Conservation (phyloP, 2,329 filamentous ascomycete genomes). For the Ceratocystiopsis sp. region DNA sequence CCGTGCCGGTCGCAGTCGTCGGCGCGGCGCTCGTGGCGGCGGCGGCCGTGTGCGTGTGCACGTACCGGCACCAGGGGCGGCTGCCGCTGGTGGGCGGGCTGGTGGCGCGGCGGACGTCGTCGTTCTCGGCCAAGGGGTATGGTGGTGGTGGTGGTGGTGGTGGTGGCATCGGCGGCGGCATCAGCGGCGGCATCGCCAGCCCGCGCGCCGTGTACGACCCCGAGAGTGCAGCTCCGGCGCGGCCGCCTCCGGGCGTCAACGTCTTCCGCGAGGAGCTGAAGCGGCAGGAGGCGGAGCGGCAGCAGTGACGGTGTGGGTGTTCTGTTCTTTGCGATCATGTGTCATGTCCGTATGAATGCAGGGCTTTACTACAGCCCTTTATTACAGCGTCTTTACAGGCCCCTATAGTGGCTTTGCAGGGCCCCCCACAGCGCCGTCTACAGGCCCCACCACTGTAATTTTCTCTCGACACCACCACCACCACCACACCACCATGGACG, state of each 20-base stretch:
- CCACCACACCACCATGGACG: not conserved
- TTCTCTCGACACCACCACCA: too few species aligned
- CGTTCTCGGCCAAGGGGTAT: conserved; percentile 12
- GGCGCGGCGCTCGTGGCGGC: conserved; percentile 10
- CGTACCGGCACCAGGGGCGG: conserved; percentile 12
- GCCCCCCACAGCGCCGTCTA: too few species aligned
- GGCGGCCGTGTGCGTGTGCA: conserved; percentile 11
- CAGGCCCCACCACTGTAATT: too few species aligned
- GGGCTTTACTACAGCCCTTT: too few species aligned
- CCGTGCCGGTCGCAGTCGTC: conserved; percentile 14
- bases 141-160: conserved; percentile 6
- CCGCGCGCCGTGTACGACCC: too few species aligned
- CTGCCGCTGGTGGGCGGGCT: conserved; percentile 10
- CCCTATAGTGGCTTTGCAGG: too few species aligned
- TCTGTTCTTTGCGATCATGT: too few species aligned
- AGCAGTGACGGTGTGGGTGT: not conserved
- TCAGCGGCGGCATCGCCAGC: conserved; percentile 3
- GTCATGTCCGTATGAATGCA: too few species aligned
- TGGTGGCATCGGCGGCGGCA: conserved; percentile 3
- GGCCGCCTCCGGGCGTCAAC: conserved; percentile 3
- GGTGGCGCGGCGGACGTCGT: conserved; percentile 4
- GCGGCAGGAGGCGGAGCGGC: conserved; percentile 15
- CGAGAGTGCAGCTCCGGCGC: too few species aligned
- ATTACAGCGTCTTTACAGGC: too few species aligned
- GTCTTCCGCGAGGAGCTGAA: conserved; percentile 21